phyloP scores from a whole-genome alignment of 352 stramenopile genomes.

The Phytopythium ostracodes region DNA sequence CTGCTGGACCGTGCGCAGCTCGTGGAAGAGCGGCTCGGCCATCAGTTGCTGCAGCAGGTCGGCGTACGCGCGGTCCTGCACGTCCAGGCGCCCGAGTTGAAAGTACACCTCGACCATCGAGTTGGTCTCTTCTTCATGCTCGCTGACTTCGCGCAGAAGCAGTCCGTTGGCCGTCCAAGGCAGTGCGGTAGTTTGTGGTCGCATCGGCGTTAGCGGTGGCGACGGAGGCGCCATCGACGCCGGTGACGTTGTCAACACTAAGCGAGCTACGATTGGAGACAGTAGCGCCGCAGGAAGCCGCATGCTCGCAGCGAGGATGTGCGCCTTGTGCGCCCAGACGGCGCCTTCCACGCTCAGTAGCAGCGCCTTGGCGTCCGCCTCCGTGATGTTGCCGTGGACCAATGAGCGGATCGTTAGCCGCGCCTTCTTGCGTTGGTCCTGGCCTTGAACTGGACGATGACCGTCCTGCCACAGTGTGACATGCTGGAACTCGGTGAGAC shows the following conservation, averaged over 20 bases:
- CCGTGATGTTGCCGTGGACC: slow-evolving; percentile 63
- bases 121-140: slow-evolving; percentile 70
- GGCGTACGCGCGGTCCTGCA: slow-evolving; percentile 50
- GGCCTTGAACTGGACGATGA: neutral
- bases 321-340: neutral
- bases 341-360: slow-evolving; percentile 30
- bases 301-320: too few species aligned
- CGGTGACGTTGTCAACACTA: neutral
- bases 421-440: neutral
- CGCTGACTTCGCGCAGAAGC: slow-evolving; percentile 53
- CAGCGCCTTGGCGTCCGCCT: slow-evolving; percentile 26
- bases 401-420: slow-evolving; percentile 22
- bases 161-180: slow-evolving; percentile 53
- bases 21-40: slow-evolving; percentile 78
- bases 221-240: neutral
- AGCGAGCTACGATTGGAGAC: slow-evolving; percentile 1
- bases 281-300: neutral
- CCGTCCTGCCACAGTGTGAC: slow-evolving; percentile 17
- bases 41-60: slow-evolving; percentile 77
- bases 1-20: slow-evolving; percentile 77
- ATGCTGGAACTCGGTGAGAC: slow-evolving; percentile 27
- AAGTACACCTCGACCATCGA: slow-evolving; percentile 83
- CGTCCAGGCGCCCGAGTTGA: slow-evolving; percentile 58
- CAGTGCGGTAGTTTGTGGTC: slow-evolving; percentile 43
- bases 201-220: slow-evolving; percentile 20